A percentile compares a stretch with the other conserved stretches of the same genome.
These are phyloP conservation scores for Iris macrosiphon DNA, from an alignment of 106 monocot species.

Conservation along the genomic window DNA sequence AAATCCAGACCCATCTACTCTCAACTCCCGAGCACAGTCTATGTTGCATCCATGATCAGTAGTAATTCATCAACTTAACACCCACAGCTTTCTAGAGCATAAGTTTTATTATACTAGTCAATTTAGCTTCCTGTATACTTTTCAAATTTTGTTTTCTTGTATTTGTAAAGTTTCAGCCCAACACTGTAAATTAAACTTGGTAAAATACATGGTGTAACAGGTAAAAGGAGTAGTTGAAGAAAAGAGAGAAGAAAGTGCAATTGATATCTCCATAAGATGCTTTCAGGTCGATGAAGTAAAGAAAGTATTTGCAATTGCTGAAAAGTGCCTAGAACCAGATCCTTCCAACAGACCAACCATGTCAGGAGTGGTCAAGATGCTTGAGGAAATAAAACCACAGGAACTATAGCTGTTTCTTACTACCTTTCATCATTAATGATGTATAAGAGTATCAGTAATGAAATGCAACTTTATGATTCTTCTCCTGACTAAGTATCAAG, in stretches of 20 bases:
- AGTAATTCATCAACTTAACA: too few species aligned
- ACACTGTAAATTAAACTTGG: neutral
- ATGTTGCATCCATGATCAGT: too few species aligned
- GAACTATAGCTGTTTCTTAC: neutral
- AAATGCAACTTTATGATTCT: neutral
- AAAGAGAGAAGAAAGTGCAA: conserved; percentile 50
- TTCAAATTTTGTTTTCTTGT: too few species aligned
- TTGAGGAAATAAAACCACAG: conserved; percentile 43
- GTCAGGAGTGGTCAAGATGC: conserved; percentile 61
- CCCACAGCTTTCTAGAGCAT: too few species aligned
- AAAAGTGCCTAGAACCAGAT: conserved; percentile 75
- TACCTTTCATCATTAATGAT: neutral
- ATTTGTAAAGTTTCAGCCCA: neutral
- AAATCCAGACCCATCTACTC: too few species aligned
- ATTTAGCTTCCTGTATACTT: too few species aligned
- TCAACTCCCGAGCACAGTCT: too few species aligned
- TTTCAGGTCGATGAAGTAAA: conserved; percentile 52
- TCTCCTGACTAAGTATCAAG: too few species aligned
- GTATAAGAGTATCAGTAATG: neutral
- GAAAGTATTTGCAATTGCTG: conserved; percentile 49
- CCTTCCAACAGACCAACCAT: conserved; percentile 66
- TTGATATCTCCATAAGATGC: conserved; percentile 34
- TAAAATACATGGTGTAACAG: conserved; percentile 17
- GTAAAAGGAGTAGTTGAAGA: conserved; percentile 58
- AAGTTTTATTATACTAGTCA: too few species aligned